Conservation (phyloP, 2,329 filamentous ascomycete genomes). For the Phialophora chinensis region DNA sequence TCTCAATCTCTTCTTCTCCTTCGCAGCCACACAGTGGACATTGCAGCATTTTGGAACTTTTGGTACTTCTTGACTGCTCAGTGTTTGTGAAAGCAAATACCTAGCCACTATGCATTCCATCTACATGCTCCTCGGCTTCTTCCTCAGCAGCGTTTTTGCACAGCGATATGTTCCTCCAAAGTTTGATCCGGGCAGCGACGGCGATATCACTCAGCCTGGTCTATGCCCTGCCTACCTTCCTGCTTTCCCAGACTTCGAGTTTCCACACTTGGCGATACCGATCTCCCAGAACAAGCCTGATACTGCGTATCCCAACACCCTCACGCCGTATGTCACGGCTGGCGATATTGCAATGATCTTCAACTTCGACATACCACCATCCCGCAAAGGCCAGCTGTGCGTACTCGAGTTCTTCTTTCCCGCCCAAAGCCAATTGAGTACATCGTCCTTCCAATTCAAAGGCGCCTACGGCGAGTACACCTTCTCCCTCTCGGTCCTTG, state of each 20-base stretch:
- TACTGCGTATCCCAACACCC: slow-evolving; percentile 58
- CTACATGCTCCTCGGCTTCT: slow-evolving; percentile 6
- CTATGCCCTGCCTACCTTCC: slow-evolving; percentile 54
- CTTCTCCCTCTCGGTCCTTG: slow-evolving; percentile 54
- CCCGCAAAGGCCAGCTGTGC: slow-evolving; percentile 63
- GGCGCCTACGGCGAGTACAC: slow-evolving; percentile 58
- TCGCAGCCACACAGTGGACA: background rate
- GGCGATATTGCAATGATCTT: slow-evolving; percentile 62
- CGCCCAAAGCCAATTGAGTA: slow-evolving; percentile 59
- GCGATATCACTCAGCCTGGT: slow-evolving; percentile 11
- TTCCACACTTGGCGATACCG: slow-evolving; percentile 67
- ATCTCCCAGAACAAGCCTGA: slow-evolving; percentile 62
- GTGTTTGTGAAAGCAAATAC: background rate
- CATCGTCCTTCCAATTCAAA: slow-evolving; percentile 62
- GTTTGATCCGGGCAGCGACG: background rate
- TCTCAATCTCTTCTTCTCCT: background rate
- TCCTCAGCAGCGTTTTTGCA: slow-evolving; percentile 2
- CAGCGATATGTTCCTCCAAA: slow-evolving; percentile 7
- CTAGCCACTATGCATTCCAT: slow-evolving; percentile 9
- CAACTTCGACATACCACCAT: slow-evolving; percentile 69
- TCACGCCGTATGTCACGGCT: slow-evolving; percentile 54
- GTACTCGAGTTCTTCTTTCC: slow-evolving; percentile 70
- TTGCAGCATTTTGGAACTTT: slow-evolving; percentile 10
- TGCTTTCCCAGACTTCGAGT: slow-evolving; percentile 54
- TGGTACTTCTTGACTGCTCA: slow-evolving; percentile 1